phyloP scores from a whole-genome alignment of 2,329 filamentous ascomycete species.

The Aspergillus caelatus region DNA sequence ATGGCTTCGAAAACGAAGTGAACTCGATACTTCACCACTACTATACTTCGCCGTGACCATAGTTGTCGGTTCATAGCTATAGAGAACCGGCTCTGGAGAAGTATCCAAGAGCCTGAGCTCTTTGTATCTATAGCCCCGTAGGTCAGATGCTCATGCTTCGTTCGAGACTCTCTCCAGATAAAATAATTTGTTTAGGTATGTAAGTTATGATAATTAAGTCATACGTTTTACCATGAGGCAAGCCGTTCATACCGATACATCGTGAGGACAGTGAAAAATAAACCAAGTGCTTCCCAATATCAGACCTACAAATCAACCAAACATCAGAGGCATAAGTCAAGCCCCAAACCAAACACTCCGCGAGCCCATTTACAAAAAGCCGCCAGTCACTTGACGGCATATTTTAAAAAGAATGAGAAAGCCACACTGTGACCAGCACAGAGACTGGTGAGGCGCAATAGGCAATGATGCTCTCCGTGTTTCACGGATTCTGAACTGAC shows the following conservation, averaged over 20 bases:
- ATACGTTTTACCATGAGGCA: neutral
- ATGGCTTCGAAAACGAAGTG: too few relatives aligned
- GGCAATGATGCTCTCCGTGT: neutral
- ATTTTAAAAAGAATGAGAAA: conserved; percentile 10
- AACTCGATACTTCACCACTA: too few relatives aligned
- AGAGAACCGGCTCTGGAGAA: neutral
- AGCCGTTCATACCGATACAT: conserved; percentile 11
- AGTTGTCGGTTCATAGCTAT: too few relatives aligned
- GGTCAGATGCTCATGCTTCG: neutral
- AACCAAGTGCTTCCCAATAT: conserved; percentile 6
- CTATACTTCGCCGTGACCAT: too few relatives aligned
- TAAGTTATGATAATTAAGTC: neutral
- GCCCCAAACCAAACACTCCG: conserved; percentile 11
- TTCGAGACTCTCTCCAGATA: neutral
- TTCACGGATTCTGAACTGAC: neutral
- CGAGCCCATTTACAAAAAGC: conserved; percentile 18
- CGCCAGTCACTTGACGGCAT: conserved; percentile 5
- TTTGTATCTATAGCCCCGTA: too few relatives aligned
- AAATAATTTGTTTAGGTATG: neutral
- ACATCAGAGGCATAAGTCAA: conserved; percentile 11
- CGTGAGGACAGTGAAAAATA: neutral
- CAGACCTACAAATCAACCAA: conserved; percentile 4
- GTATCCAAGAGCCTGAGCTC: neutral
- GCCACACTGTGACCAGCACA: conserved; percentile 26
- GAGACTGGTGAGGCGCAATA: conserved; percentile 2